phyloP scores from a whole-genome alignment of 371 early-diverging fungal genomes.

The Mortierella sp. region DNA sequence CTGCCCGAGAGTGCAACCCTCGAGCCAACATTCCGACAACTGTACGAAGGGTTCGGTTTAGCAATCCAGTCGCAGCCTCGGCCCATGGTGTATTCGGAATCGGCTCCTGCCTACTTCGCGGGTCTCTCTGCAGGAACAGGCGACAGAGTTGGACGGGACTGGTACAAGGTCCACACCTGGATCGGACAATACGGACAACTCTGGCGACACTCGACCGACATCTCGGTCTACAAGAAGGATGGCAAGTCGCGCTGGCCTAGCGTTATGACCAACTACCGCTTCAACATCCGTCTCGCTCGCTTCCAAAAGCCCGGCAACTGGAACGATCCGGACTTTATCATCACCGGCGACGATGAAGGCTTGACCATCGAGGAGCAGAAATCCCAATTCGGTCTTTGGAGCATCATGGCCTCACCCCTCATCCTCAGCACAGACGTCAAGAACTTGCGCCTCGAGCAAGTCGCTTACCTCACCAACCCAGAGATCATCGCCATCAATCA shows the following conservation, averaged over 20 bases:
- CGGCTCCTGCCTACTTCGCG: conserved; percentile 57
- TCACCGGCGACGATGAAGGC: conserved; percentile 52
- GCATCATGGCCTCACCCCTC: conserved; percentile 56
- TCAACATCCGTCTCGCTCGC: conserved; percentile 54
- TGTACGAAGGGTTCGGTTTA: conserved; percentile 36
- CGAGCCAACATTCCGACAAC: conserved; percentile 49
- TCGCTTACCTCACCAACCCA: conserved; percentile 45
- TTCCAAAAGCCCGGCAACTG: conserved; percentile 57
- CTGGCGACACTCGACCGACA: conserved; percentile 56
- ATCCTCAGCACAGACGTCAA: conserved; percentile 56
- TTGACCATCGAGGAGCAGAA: conserved; percentile 53
- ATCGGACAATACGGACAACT: conserved; percentile 57
- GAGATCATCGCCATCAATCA: conserved; percentile 58
- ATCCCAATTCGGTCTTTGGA: conserved; percentile 58
- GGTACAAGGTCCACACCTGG: conserved; percentile 59
- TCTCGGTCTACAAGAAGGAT: conserved; percentile 44
- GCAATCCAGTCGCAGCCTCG: conserved; percentile 33
- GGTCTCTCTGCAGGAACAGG: conserved; percentile 48
- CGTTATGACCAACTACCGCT: conserved; percentile 56
- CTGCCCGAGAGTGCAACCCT: conserved; percentile 40
- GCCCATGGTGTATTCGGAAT: conserved; percentile 55
- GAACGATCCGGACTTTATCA: conserved; percentile 60
- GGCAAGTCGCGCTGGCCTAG: conserved; percentile 47
- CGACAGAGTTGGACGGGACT: conserved; percentile 45
- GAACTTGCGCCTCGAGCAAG: conserved; percentile 31